Evolutionary conservation across 352 stramenopile genomes (phyloP).

Genomic region (Phytopythium sindhum): DNA sequence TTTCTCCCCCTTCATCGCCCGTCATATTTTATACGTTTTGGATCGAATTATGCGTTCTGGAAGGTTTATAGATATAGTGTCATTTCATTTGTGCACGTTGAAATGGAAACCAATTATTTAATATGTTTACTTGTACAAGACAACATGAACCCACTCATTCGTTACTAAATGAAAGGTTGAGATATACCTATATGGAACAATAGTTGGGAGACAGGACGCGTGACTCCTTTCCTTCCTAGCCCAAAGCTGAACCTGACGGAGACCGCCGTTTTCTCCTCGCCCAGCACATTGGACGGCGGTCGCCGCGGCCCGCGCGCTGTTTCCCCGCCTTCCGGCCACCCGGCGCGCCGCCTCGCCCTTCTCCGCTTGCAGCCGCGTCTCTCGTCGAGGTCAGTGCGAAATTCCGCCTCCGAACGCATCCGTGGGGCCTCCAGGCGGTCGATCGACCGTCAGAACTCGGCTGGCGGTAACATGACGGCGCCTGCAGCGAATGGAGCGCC

Average conservation of each 20-base stretch:
- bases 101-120: not conserved
- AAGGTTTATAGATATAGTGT: not conserved
- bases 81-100: not conserved
- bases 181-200: not conserved
- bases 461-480: not conserved
- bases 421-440: not conserved
- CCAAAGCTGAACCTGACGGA: not conserved
- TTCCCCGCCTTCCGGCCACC: not conserved
- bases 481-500: not conserved
- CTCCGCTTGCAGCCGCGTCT: not conserved
- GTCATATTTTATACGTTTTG: not conserved
- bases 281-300: not conserved
- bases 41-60: not conserved
- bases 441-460: not conserved
- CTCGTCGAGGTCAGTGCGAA: not conserved
- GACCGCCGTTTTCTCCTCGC: not conserved
- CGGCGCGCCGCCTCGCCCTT: not conserved
- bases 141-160: not conserved
- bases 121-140: not conserved
- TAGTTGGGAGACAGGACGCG: not conserved
- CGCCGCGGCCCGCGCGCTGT: not conserved
- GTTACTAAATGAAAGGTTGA: not conserved
- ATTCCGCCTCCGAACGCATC: not conserved
- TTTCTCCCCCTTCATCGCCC: not conserved
- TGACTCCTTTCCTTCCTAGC: not conserved